Evolutionary conservation across 352 stramenopile species (phyloP).

Genomic region (Globisporangium abappressorium): DNA sequence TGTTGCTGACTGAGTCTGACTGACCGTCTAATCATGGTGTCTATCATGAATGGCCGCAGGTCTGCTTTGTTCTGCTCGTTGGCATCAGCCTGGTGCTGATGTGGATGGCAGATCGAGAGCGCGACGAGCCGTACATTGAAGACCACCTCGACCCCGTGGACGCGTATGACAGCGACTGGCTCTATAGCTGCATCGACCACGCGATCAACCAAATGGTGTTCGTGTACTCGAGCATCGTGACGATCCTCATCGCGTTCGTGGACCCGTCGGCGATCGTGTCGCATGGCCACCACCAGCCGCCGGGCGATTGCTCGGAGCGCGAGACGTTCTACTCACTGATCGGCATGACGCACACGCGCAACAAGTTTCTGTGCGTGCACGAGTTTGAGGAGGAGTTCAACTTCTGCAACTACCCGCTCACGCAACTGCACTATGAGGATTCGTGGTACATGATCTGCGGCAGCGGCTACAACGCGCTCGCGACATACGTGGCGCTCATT

Average conservation of each 20-base stretch:
- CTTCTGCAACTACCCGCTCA: constrained; percentile 74
- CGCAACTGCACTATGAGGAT: constrained; percentile 69
- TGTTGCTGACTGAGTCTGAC: not conserved
- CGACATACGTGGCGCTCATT: constrained; percentile 52
- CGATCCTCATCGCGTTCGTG: constrained; percentile 57
- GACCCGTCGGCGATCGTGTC: constrained; percentile 73
- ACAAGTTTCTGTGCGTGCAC: constrained; percentile 69
- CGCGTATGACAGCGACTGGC: constrained; percentile 80
- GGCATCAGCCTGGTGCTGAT: constrained; percentile 47
- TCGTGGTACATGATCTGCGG: constrained; percentile 87
- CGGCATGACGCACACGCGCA: constrained; percentile 49
- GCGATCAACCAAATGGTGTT: constrained; percentile 82
- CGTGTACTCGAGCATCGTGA: constrained; percentile 57
- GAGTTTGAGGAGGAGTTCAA: constrained; percentile 86
- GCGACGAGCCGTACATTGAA: constrained; percentile 54
- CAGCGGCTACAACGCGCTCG: constrained; percentile 52
- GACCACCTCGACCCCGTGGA: constrained; percentile 55
- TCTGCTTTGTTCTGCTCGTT: constrained; percentile 49
- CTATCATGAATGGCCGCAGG: constrained; percentile 21
- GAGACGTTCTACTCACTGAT: constrained; percentile 63
- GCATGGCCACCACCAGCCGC: constrained; percentile 65
- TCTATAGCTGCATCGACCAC: constrained; percentile 74
- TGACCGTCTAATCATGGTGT: no score
- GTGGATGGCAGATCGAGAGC: constrained; percentile 73
- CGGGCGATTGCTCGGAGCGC: constrained; percentile 63